Base-by-base conservation (phyloP, 129 eudicot species). In the Arctium lappa region DNA sequence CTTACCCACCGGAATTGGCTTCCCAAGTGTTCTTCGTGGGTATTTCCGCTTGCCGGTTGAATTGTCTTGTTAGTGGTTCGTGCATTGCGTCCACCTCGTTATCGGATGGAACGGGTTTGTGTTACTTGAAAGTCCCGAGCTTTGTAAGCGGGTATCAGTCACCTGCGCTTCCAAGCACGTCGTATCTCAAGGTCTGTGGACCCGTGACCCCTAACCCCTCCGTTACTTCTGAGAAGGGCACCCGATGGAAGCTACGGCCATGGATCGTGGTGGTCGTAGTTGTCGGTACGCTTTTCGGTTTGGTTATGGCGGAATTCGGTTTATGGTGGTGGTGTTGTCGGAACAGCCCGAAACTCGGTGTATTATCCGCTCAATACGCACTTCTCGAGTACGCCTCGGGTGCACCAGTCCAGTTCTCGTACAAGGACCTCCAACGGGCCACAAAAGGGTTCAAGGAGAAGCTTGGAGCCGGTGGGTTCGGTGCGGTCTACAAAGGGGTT, bases 361-460 rank as follows among this genome's bases (percentile, higher is more conserved):
- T 78, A 2, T 68, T 91, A 32, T 89, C 96, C 1, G 86, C 97
- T 46, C 98, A 95, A 48, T 93, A 95, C 56, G 97, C 98, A 0
- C 97, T 95, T n/a, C 94, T 91, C 16, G 98, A 95, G 86, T 92
- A 95, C n/a, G 97, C 98, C 2, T 95, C 98, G 3, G 98, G 98
- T 65, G 98, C 97, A 12, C 98, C 97, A 9, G 97, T 95, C 29
- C 97, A 91, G 75, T 95, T 95, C 82, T 80, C 99, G 0, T 95
- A 90, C 62, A 93, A 88, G 82, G 97, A 95, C 48, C 95, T 95
- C 29, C 91, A 90, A 33, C 88, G 90, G 81, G 98, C 99, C 30
- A 92, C 99, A 0, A 93, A 89, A 70, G 92, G 94, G 70, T 95
- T 95, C 71, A 91, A 90, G 88, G 98, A 95, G 87, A 91, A 89